These are phyloP conservation scores for Coelastrella sp. DNA, from an alignment of 139 green algal genomes.

Conservation along the genomic window DNA sequence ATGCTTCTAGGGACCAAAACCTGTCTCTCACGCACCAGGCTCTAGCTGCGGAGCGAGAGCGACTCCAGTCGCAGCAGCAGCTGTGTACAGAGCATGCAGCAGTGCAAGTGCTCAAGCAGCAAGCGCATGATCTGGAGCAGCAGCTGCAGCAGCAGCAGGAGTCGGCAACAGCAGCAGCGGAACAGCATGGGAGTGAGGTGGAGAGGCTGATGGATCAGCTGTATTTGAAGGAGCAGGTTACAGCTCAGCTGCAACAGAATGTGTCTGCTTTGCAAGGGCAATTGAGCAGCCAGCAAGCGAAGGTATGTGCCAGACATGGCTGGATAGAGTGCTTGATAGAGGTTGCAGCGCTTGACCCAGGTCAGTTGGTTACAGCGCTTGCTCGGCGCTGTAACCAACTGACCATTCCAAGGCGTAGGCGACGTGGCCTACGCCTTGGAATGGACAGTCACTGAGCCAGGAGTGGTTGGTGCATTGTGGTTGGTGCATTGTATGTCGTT, in stretches of 20 bases:
- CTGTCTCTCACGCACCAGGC: conserved; percentile 17
- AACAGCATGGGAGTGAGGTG: not conserved
- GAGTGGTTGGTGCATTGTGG: no score
- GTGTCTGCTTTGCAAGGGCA: conserved; percentile 1
- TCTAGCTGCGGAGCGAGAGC: conserved; percentile 6
- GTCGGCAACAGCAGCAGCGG: not conserved
- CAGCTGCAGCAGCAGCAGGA: conserved; percentile 26
- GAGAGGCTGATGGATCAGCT: not conserved
- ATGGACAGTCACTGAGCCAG: no score
- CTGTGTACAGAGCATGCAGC: conserved; percentile 1
- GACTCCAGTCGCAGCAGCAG: not conserved
- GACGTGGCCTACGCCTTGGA: no score
- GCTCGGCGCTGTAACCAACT: no score
- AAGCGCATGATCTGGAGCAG: not conserved
- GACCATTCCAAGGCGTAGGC: no score
- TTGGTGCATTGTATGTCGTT: no score
- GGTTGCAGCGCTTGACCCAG: no score
- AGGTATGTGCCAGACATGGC: not conserved
- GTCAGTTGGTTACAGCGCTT: no score
- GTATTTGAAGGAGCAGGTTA: not conserved
- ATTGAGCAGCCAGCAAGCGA: not conserved
- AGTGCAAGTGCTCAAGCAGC: not conserved
- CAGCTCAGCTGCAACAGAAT: conserved; percentile 13
- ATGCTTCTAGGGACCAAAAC: not conserved
- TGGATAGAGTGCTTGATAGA: no score